phyloP scores from a whole-genome alignment of 164 flowering plant species.

The Berberis thunbergii region DNA sequence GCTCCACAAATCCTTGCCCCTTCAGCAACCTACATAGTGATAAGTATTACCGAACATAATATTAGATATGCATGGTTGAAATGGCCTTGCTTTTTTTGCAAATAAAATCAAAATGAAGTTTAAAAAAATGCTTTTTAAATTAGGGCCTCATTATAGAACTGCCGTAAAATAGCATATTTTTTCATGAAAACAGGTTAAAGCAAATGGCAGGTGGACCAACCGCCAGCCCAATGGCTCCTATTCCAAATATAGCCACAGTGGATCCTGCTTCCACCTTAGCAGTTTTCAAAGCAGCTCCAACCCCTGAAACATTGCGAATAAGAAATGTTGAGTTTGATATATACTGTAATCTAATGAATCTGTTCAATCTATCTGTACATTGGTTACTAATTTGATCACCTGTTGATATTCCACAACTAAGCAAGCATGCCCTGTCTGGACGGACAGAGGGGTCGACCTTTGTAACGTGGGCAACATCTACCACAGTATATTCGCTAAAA shows the following conservation, averaged over 20 bases:
- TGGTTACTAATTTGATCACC: conserved; percentile 15
- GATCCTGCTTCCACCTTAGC: conserved; percentile 51
- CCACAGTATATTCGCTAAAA: conserved; percentile 56
- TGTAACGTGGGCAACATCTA: conserved; percentile 37
- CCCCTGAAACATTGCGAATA: conserved; percentile 23
- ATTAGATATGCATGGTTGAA: too few relatives aligned
- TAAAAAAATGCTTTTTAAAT: too few relatives aligned
- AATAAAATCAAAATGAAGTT: too few relatives aligned
- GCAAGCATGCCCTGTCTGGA: conserved; percentile 48
- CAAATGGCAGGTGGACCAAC: conserved; percentile 16
- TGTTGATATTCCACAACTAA: conserved; percentile 61
- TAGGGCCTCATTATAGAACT: too few relatives aligned
- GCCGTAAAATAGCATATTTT: not conserved
- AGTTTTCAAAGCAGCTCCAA: conserved; percentile 58
- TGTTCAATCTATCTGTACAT: not conserved
- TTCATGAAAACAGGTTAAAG: not conserved
- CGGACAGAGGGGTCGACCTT: conserved; percentile 28
- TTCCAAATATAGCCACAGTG: conserved; percentile 55
- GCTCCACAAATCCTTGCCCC: conserved; percentile 56
- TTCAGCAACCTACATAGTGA: conserved; percentile 48
- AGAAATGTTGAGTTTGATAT: not conserved
- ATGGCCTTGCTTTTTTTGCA: too few relatives aligned
- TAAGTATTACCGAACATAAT: not conserved
- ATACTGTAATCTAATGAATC: too few relatives aligned
- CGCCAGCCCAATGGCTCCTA: conserved; percentile 65